phyloP scores from a whole-genome alignment of 768 basidiomycete species.

The Boletus rubroflammeus region DNA sequence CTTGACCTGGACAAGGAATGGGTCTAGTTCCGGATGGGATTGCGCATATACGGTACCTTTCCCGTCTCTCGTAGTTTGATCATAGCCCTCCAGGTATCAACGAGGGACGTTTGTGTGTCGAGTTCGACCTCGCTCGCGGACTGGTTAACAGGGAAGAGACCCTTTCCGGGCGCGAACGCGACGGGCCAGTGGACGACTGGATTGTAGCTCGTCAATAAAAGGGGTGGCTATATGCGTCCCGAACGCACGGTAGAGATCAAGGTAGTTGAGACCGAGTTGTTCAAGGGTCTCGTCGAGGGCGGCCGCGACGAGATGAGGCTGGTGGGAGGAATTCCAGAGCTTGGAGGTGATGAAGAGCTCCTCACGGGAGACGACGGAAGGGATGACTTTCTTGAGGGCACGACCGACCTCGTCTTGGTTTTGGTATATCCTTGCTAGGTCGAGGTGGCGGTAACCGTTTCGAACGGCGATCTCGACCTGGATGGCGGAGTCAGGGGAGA shows the following conservation, averaged over 20 bases:
- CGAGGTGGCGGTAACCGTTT: slow-evolving; percentile 80
- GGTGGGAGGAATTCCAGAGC: slow-evolving; percentile 77
- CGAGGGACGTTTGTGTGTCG: slow-evolving; percentile 57
- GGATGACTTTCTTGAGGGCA: slow-evolving; percentile 74
- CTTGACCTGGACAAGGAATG: slow-evolving; percentile 43
- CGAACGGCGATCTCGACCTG: slow-evolving; percentile 75
- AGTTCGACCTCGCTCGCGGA: slow-evolving; percentile 47
- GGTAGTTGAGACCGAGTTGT: slow-evolving; percentile 69
- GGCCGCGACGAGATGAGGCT: slow-evolving; percentile 61
- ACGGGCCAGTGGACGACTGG: slow-evolving; percentile 80
- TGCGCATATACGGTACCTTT: slow-evolving; percentile 46
- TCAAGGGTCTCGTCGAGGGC: slow-evolving; percentile 73
- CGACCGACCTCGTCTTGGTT: slow-evolving; percentile 78
- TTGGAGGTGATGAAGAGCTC: slow-evolving; percentile 82
- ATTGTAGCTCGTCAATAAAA: not conserved
- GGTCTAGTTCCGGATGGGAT: not conserved
- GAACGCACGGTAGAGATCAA: slow-evolving; percentile 74
- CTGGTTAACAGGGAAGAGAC: slow-evolving; percentile 49
- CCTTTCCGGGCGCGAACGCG: slow-evolving; percentile 56
- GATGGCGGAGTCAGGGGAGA: not conserved
- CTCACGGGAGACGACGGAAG: slow-evolving; percentile 72
- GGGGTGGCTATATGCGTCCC: slow-evolving; percentile 1
- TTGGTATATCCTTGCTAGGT: slow-evolving; percentile 74
- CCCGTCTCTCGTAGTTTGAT: slow-evolving; percentile 60
- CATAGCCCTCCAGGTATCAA: slow-evolving; percentile 83